Conservation (phyloP, 768 basidiomycete genomes). For the Psilocybe cubensis region DNA sequence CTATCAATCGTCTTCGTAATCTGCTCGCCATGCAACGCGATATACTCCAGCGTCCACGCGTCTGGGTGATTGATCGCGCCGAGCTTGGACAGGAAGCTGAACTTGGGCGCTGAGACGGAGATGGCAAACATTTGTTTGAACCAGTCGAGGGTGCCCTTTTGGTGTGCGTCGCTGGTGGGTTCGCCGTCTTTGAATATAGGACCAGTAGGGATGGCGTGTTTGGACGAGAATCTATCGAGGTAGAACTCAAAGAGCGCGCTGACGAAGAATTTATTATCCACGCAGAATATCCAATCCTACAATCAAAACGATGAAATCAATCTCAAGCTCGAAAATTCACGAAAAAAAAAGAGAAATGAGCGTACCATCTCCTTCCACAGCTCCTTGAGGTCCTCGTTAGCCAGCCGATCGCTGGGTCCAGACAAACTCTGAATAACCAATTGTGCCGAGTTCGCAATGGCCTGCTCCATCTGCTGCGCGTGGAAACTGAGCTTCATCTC, state of each 20-base stretch:
- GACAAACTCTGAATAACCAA: conserved; percentile 13
- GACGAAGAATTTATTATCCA: conserved; percentile 24
- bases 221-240: conserved; percentile 20
- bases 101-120: background rate
- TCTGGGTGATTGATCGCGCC: conserved; percentile 15
- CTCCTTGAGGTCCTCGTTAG: conserved; percentile 14
- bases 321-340: background rate
- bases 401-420: conserved; percentile 20
- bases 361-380: conserved; percentile 20
- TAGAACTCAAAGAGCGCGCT: conserved; percentile 25
- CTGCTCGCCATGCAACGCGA: conserved; percentile 12
- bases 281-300: conserved; percentile 29
- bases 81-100: conserved; percentile 1
- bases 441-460: conserved; percentile 12
- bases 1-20: conserved; percentile 21
- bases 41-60: conserved; percentile 22
- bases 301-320: background rate
- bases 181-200: background rate
- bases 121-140: background rate
- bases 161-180: background rate
- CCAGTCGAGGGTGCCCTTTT: background rate
- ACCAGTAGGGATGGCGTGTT: background rate
- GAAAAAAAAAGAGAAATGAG: background rate
- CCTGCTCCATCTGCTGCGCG: conserved; percentile 11
- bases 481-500: conserved; percentile 17